Evolutionary conservation across 1,284 basidiomycete species (phyloP), one percentile per base, ranked within the genome.

Genomic region (Thelephora terrestris): DNA sequence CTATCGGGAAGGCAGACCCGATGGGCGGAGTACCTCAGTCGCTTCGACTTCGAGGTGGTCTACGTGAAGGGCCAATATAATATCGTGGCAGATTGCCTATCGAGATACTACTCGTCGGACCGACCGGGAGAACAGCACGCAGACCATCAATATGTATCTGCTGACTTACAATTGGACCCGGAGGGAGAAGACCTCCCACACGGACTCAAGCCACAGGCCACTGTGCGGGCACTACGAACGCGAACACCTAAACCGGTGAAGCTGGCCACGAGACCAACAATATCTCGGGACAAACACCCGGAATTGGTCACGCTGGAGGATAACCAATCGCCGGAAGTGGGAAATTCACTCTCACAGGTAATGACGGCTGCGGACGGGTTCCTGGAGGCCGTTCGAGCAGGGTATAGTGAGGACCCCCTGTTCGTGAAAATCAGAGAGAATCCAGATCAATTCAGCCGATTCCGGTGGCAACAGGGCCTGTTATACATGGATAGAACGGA

Each of bases 1-100:
- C 35, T 64, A 7, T 59, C 57, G 0, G 18, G 43, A 2, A 50
- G 64, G 1, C 62, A 64, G 35, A 47, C 51, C 9, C 46, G 64
- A 1, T 71, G 67, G 68, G 56, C 55, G 25, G 64, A 70, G 27
- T 70, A 61, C 49, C 49, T 72, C 2, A 51, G 53, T 0, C 42
- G 57, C 1, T 71, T 69, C 47, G 53, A 68, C 40, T 58, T 55
- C 47, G 53, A 61, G 4, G 62, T 69, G 3, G 42, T 38, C 7
- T 66, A 67, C 48, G 55, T 69, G 7, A 53, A 61, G 43, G 68
- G 68, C 2, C 44, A 52, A 1, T 27, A 47, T 1, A 70, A 70
- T 43, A 56, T 53, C 24, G 59, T 70, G 1, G 64, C 65, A 0
- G 65, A 71, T 48, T 47, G 45, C 2, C 45, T 68, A 1, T 70